Evolutionary conservation across 2,329 filamentous ascomycete species (phyloP).

Genomic region (Ceratocystis cubensis): DNA sequence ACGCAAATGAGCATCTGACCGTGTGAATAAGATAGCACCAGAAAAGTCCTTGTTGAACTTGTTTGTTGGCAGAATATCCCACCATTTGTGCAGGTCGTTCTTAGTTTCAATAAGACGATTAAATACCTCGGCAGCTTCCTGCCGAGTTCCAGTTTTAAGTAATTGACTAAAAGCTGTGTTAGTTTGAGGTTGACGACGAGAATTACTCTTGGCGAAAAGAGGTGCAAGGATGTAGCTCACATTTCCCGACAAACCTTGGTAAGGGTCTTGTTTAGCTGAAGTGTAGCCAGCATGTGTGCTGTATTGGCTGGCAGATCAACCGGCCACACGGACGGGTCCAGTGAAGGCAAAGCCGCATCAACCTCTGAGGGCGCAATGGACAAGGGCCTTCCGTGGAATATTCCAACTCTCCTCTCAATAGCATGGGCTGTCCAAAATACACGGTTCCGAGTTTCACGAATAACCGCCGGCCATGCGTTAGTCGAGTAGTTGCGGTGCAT

Average conservation of each 20-base stretch:
- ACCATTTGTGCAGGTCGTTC: conserved; percentile 30
- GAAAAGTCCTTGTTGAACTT: conserved; percentile 28
- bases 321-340: conserved; percentile 34
- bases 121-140: conserved; percentile 28
- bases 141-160: conserved; percentile 28
- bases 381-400: conserved; percentile 43
- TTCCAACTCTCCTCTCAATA: conserved; percentile 44
- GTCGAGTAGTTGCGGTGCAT: conserved; percentile 43
- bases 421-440: conserved; percentile 48
- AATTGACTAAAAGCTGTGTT: conserved; percentile 26
- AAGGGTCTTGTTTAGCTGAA: conserved; percentile 30
- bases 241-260: conserved; percentile 32
- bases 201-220: background rate
- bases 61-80: conserved; percentile 29
- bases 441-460: conserved; percentile 41
- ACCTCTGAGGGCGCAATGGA: conserved; percentile 41
- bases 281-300: conserved; percentile 35
- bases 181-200: background rate
- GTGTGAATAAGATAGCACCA: conserved; percentile 28
- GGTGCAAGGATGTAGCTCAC: conserved; percentile 24
- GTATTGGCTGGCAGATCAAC: conserved; percentile 33
- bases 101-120: conserved; percentile 30
- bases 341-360: conserved; percentile 40
- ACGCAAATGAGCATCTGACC: conserved; percentile 39
- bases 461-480: conserved; percentile 35